A percentile compares a stretch with the other conserved stretches of the same genome.
Conservation (phyloP, 768 basidiomycete species). For the Mycena leptocephala region DNA sequence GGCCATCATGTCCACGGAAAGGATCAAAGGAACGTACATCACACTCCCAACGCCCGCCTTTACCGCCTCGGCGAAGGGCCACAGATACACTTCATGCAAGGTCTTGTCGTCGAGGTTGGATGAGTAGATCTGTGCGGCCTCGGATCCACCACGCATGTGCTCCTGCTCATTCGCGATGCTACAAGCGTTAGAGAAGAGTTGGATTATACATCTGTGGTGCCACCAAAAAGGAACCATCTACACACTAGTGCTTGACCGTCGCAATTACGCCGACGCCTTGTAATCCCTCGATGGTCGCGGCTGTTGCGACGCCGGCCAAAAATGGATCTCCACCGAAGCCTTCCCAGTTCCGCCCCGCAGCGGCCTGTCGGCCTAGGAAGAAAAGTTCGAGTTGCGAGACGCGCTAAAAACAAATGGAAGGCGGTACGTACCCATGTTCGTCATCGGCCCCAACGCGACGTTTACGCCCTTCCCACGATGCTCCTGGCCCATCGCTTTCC, state of each 20-base stretch:
- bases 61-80: slow-evolving; percentile 48
- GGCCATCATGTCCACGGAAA: too few relatives aligned
- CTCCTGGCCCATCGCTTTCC: slow-evolving; percentile 73
- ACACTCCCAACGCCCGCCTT: slow-evolving; percentile 50
- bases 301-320: slow-evolving; percentile 56
- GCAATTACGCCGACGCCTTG: slow-evolving; percentile 58
- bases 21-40: slow-evolving; percentile 39
- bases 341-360: slow-evolving; percentile 64
- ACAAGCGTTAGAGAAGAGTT: not conserved
- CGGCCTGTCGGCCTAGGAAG: slow-evolving; percentile 18
- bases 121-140: slow-evolving; percentile 23
- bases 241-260: slow-evolving; percentile 51
- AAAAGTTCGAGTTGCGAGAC: not conserved
- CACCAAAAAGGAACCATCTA: not conserved
- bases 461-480: slow-evolving; percentile 69
- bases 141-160: slow-evolving; percentile 36
- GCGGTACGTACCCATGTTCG: slow-evolving; percentile 31
- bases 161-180: slow-evolving; percentile 44
- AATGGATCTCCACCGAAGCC: slow-evolving; percentile 63
- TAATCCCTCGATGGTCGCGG: slow-evolving; percentile 57
- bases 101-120: slow-evolving; percentile 62
- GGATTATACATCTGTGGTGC: not conserved
- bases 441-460: slow-evolving; percentile 44
- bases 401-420: not conserved
- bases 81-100: slow-evolving; percentile 49